Conservation (phyloP, 192 early-diverging fungal species). For the Haplosporangium gracile region DNA sequence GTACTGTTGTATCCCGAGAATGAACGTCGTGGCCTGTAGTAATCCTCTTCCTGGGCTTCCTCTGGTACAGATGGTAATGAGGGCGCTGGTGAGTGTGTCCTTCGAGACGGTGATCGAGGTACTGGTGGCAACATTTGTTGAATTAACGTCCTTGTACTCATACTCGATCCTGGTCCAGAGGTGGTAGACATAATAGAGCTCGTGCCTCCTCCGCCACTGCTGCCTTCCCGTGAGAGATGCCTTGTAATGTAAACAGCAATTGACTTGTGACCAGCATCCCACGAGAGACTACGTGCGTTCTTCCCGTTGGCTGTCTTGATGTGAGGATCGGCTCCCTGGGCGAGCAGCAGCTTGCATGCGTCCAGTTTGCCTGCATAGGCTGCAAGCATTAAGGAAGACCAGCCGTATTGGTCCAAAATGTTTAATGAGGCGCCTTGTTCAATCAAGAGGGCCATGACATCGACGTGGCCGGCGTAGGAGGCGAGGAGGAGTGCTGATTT, state of each 20-base stretch:
- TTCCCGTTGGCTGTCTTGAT: constrained; percentile 55
- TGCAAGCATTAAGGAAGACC: constrained; percentile 60
- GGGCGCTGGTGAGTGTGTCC: constrained; percentile 51
- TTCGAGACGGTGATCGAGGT: constrained; percentile 33
- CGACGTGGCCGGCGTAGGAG: constrained; percentile 50
- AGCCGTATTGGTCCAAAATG: constrained; percentile 55
- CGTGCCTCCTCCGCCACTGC: neutral
- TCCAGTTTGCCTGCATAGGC: constrained; percentile 51
- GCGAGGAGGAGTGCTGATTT: constrained; percentile 56
- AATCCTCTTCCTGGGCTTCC: constrained; percentile 20
- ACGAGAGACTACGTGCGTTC: constrained; percentile 48
- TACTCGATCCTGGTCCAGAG: constrained; percentile 11
- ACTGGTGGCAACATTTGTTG: constrained; percentile 23
- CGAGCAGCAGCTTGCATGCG: constrained; percentile 48
- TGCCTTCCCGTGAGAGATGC: constrained; percentile 18
- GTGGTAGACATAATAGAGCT: neutral
- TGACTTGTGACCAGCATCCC: constrained; percentile 46
- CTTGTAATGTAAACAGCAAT: constrained; percentile 50
- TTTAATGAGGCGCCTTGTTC: constrained; percentile 49
- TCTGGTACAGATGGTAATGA: constrained; percentile 52
- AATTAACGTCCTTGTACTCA: neutral
- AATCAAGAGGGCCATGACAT: constrained; percentile 46
- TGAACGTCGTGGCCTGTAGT: constrained; percentile 22
- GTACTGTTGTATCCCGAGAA: constrained; percentile 42
- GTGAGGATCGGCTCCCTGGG: constrained; percentile 48